A percentile compares a stretch with the other conserved stretches of the same genome.
Evolutionary conservation across 2,329 filamentous ascomycete species (phyloP).

Genomic region (Colletotrichum phormii): DNA sequence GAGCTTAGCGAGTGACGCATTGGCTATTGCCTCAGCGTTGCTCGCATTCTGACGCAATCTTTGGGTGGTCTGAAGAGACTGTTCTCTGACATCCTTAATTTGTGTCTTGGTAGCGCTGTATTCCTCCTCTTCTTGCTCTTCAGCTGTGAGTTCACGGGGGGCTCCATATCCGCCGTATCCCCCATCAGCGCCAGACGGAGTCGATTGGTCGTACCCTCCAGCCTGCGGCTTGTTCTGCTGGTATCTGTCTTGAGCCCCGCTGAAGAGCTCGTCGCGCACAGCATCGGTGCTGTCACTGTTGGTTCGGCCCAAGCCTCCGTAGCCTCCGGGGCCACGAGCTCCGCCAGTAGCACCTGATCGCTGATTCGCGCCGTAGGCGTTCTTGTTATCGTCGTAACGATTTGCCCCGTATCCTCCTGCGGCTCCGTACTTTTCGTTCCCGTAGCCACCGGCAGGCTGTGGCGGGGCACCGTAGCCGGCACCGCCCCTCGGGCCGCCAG

Average conservation of each 20-base stretch:
- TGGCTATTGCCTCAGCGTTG: conserved; percentile 77
- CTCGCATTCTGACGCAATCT: conserved; percentile 71
- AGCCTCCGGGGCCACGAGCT: conserved; percentile 64
- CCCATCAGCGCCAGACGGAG: conserved; percentile 22
- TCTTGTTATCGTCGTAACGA: conserved; percentile 59
- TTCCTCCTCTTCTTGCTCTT: conserved; percentile 80
- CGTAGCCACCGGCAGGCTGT: conserved; percentile 59
- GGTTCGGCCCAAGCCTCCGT: conserved; percentile 67
- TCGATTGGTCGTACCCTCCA: conserved; percentile 36
- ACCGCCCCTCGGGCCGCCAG: conserved; percentile 48
- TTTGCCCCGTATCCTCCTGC: conserved; percentile 64
- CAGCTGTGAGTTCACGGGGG: conserved; percentile 82
- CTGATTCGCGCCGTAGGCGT: conserved; percentile 43
- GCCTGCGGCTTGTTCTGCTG: conserved; percentile 50
- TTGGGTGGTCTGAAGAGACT: conserved; percentile 59
- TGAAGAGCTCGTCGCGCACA: conserved; percentile 73
- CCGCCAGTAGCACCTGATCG: conserved; percentile 46
- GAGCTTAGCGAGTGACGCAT: conserved; percentile 78
- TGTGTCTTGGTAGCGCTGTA: conserved; percentile 76
- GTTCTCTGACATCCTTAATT: conserved; percentile 80
- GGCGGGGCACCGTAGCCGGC: conserved; percentile 40
- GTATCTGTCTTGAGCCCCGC: conserved; percentile 63
- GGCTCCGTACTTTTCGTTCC: conserved; percentile 64
- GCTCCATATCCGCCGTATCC: conserved; percentile 70
- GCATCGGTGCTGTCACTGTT: conserved; percentile 58